Evolutionary conservation across 116 monocot species (phyloP).

Genomic region (Trichopus zeylanicus): DNA sequence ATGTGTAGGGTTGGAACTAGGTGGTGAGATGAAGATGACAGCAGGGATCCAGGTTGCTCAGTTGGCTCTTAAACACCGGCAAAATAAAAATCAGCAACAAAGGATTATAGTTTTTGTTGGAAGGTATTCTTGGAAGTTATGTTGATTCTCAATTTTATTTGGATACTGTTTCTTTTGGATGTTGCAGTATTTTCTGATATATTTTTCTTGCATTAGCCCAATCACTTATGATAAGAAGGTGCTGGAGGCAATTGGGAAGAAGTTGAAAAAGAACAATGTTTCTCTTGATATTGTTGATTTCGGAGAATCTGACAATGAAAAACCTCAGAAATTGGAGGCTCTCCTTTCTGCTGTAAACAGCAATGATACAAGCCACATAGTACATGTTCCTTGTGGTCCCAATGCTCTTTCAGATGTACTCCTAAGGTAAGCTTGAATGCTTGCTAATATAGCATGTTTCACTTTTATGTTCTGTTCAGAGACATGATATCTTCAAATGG

Average conservation of each 20-base stretch:
- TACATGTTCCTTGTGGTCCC: slow-evolving; percentile 72
- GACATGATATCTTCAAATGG: not conserved
- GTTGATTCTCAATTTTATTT: not conserved
- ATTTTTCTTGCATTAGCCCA: slow-evolving; percentile 37
- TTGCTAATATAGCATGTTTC: not conserved
- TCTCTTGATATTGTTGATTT: slow-evolving; percentile 92
- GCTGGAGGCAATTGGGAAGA: slow-evolving; percentile 71
- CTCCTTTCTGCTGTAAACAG: slow-evolving; percentile 75
- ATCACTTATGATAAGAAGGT: slow-evolving; percentile 69
- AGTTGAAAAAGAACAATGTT: slow-evolving; percentile 90
- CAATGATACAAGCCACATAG: slow-evolving; percentile 78
- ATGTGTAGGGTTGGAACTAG: slow-evolving; percentile 65
- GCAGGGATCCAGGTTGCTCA: slow-evolving; percentile 93
- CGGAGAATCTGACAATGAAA: slow-evolving; percentile 78
- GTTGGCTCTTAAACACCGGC: slow-evolving; percentile 88
- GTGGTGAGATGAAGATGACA: slow-evolving; percentile 79
- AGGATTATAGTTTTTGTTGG: slow-evolving; percentile 93
- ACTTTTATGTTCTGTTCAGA: not conserved
- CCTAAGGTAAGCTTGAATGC: slow-evolving; percentile 39
- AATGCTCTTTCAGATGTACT: slow-evolving; percentile 84
- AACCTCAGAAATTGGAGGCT: slow-evolving; percentile 84
- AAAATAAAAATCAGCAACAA: slow-evolving; percentile 88
- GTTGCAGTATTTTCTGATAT: not conserved
- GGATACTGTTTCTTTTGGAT: not conserved
- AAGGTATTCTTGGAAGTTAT: slow-evolving; percentile 54